Evolutionary conservation across 2,329 filamentous ascomycete genomes (phyloP), one percentile per base, ranked within the genome.

Genomic region (Colletotrichum destructivum): DNA sequence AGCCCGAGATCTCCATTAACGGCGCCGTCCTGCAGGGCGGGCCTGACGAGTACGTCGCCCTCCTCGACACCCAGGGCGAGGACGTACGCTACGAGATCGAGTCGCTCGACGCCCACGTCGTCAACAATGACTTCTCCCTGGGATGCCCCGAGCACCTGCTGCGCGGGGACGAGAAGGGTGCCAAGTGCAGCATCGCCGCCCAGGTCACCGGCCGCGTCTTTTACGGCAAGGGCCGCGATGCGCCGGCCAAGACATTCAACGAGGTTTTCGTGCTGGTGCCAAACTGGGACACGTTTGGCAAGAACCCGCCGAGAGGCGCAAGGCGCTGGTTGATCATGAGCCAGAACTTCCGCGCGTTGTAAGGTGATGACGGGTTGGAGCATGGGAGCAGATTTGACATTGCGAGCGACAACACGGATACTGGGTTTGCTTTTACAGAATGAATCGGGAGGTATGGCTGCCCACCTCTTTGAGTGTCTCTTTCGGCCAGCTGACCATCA

Each of bases 221-320:
- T 74, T 92, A 93, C 77, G 91, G 91, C 60, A 88, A 89, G 71
- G 87, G 86, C 70, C 87, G 87, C 75, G 89, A 91, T 40, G 88
- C 89, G 16, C 88, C 88, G 16, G 88, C 90, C 80, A 90, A 90
- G 75, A 90, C 89, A 46, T 97, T 97, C 80, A 92, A 90, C 77
- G 95, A 98, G 81, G 92, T 88, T 0, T 92, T 97, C 79, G 88
- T 97, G 31, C 85, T 98, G 66, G 93, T 96, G 47, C 94, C 95
- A 9, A 94, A 94, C 82, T 88, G 90, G 88, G 88, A 91, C 74
- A 82, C 86, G 0, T 84, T 87, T 75, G 84, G 82, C 5, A 83
- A 83, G 66, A 90, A 89, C 74, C 86, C 88, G 46, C 81, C 86
- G 2, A 86, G 87, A 71, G 86, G 86, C 1, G 77, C 86, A 64